These are phyloP conservation scores for Microsporum ferrugineum DNA, from an alignment of 2,329 filamentous ascomycete genomes.

Conservation along the genomic window DNA sequence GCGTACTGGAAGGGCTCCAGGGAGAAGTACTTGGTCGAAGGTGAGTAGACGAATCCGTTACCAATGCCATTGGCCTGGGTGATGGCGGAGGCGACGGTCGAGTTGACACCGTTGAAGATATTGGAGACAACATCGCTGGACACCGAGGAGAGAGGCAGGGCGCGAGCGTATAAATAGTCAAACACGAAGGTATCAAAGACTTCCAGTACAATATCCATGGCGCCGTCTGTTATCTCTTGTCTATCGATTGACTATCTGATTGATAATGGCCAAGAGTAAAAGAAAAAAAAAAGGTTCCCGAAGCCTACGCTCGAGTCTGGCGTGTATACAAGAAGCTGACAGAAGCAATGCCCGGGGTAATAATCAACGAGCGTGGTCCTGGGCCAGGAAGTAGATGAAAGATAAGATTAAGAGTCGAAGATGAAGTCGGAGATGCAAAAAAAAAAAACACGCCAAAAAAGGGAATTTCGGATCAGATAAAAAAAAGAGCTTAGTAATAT, in stretches of 20 bases:
- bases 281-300: neutral
- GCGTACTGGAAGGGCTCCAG: constrained; percentile 63
- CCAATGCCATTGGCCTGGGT: constrained; percentile 29
- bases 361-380: neutral
- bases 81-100: constrained; percentile 43
- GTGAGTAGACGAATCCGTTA: constrained; percentile 47
- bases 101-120: constrained; percentile 45
- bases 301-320: neutral
- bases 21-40: constrained; percentile 58
- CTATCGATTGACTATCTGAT: neutral
- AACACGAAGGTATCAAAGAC: constrained; percentile 68
- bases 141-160: constrained; percentile 45
- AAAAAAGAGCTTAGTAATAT: neutral
- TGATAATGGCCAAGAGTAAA: neutral
- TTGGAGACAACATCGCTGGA: constrained; percentile 39
- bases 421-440: neutral
- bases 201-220: constrained; percentile 89
- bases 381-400: neutral
- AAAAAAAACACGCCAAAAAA: neutral
- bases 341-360: neutral
- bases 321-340: neutral
- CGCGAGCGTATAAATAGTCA: constrained; percentile 63
- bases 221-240: neutral
- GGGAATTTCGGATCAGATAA: neutral
- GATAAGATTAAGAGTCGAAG: neutral